These are phyloP conservation scores for Orbilia brochopaga DNA, from an alignment of 2,329 filamentous ascomycete genomes.

Conservation along the genomic window DNA sequence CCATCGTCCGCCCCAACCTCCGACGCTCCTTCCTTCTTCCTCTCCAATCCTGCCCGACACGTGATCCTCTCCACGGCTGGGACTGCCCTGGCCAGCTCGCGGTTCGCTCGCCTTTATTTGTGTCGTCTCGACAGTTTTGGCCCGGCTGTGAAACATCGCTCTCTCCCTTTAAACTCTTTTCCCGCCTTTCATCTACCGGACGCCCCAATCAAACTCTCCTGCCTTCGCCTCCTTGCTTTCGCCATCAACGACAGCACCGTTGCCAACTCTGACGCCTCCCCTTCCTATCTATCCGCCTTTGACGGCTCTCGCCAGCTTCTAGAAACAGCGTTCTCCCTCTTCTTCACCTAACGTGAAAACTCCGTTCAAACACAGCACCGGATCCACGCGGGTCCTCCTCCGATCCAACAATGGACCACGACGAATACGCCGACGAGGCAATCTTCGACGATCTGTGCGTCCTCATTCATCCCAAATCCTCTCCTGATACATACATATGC, in stretches of 20 bases:
- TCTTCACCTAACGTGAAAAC: neutral
- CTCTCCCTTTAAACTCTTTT: constrained; percentile 19
- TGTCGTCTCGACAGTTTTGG: constrained; percentile 22
- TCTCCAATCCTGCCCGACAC: constrained; percentile 32
- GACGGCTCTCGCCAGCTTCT: neutral
- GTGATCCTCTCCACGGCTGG: constrained; percentile 26
- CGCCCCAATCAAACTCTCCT: neutral
- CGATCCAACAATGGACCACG: constrained; percentile 53
- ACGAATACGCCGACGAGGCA: constrained; percentile 73
- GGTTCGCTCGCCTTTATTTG: constrained; percentile 43
- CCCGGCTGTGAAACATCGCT: constrained; percentile 31
- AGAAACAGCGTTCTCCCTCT: too few species aligned
- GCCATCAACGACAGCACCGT: neutral
- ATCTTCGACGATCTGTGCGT: constrained; percentile 93
- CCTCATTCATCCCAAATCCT: neutral
- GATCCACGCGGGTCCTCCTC: constrained; percentile 7
- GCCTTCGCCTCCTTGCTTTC: neutral
- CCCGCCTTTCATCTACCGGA: constrained; percentile 31
- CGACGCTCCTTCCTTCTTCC: constrained; percentile 17
- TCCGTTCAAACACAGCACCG: constrained; percentile 6
- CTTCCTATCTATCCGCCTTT: neutral
- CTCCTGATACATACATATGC: constrained; percentile 6
- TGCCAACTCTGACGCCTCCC: neutral
- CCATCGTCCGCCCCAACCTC: constrained; percentile 18
- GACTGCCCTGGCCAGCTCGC: constrained; percentile 37